Conservation (phyloP, 139 green algal species). For the Closterium sp. region DNA sequence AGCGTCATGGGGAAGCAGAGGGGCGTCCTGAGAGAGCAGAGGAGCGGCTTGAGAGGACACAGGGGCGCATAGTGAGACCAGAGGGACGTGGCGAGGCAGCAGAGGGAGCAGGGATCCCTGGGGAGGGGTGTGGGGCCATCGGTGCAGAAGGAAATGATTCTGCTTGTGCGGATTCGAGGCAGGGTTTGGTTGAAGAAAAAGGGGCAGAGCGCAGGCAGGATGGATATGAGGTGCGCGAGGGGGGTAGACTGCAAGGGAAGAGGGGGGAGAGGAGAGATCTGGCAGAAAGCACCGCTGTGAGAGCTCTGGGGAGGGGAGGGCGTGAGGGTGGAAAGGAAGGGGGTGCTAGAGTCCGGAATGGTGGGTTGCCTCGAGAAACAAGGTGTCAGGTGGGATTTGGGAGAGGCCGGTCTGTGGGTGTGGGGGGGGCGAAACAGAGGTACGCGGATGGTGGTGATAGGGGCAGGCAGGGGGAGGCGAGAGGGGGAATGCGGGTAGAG, state of each 20-base stretch:
- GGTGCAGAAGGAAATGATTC: background rate
- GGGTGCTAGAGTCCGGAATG: background rate
- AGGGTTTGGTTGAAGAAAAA: background rate
- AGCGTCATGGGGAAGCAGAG: background rate
- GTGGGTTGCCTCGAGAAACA: too few relatives aligned
- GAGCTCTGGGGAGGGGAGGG: background rate
- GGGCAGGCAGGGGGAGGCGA: background rate
- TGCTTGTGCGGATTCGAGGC: too few relatives aligned
- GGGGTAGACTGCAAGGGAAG: too few relatives aligned
- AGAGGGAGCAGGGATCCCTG: background rate
- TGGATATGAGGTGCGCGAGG: too few relatives aligned
- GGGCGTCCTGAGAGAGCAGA: background rate
- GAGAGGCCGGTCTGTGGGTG: background rate
- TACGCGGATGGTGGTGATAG: background rate
- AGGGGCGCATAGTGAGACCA: background rate
- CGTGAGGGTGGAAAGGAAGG: background rate
- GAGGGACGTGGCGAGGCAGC: background rate
- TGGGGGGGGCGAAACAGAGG: too few relatives aligned
- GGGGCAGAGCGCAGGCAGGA: background rate
- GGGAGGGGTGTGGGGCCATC: background rate
- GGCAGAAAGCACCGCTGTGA: background rate
- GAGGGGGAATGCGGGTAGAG: background rate
- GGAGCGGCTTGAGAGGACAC: background rate
- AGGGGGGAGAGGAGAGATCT: background rate
- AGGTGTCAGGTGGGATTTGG: background rate